Conservation (phyloP, 768 basidiomycete genomes). For the Hygrocybe coccinea region DNA sequence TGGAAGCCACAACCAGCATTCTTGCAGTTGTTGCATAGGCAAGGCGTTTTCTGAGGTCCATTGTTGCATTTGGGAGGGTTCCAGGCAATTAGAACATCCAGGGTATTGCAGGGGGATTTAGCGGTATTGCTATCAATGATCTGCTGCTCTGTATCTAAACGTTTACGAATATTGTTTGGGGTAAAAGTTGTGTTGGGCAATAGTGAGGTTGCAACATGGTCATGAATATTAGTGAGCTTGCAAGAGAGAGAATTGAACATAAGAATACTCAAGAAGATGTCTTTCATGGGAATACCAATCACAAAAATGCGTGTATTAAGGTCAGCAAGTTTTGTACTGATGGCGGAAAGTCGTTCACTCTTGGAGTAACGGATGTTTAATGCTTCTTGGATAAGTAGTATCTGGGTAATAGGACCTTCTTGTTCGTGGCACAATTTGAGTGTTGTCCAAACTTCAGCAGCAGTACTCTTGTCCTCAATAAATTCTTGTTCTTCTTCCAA, state of each 20-base stretch:
- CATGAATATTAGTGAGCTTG: constrained; percentile 4
- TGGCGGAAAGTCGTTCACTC: background rate
- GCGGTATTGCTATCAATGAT: background rate
- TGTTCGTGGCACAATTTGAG: constrained; percentile 15
- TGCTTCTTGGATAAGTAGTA: constrained; percentile 15
- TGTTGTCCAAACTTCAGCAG: constrained; percentile 8
- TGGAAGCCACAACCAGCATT: no score
- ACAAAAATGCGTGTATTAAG: constrained; percentile 15
- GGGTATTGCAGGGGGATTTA: constrained; percentile 4
- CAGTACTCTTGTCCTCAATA: no score
- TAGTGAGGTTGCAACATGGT: constrained; percentile 9
- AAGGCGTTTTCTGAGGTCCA: no score
- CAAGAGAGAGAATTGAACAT: constrained; percentile 12
- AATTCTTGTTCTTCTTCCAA: background rate
- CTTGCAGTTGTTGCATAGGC: no score
- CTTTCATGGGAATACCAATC: constrained; percentile 14
- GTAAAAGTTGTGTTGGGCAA: background rate
- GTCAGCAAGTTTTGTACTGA: constrained; percentile 4
- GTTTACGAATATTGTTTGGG: background rate
- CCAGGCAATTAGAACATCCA: background rate
- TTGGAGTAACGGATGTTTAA: constrained; percentile 7
- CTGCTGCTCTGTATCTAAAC: background rate
- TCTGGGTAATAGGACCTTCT: constrained; percentile 16
- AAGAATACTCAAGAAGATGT: constrained; percentile 10
- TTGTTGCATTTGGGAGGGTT: no score